Evolutionary conservation across 306 rosid species (phyloP).

Genomic region (Corylus avellana): DNA sequence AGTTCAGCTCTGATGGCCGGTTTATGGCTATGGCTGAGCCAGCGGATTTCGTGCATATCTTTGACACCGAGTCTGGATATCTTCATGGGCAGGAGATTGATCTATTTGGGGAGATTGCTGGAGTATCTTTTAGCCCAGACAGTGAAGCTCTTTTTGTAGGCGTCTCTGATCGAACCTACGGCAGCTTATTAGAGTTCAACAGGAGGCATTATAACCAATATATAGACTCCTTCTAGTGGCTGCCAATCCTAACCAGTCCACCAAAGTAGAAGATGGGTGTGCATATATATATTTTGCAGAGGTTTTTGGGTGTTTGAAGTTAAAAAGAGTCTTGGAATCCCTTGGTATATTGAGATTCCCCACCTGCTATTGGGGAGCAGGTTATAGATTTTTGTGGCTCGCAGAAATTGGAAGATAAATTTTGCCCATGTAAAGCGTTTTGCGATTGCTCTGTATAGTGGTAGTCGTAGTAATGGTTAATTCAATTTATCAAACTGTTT

Average conservation of each 20-base stretch:
- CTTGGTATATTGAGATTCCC: background rate
- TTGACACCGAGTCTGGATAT: constrained; percentile 59
- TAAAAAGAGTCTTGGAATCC: background rate
- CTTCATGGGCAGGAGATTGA: constrained; percentile 72
- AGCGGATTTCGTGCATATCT: constrained; percentile 83
- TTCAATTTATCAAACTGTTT: background rate
- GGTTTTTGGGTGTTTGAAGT: constrained; percentile 2
- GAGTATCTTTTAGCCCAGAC: constrained; percentile 87
- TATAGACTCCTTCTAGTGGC: constrained; percentile 45
- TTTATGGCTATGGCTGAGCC: constrained; percentile 95
- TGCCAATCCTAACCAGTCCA: constrained; percentile 15
- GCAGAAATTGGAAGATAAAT: background rate
- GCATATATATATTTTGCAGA: background rate
- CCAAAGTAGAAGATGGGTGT: background rate
- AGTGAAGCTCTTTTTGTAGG: constrained; percentile 78
- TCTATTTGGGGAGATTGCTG: constrained; percentile 90
- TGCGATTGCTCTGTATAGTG: constrained; percentile 17
- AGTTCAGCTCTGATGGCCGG: constrained; percentile 68
- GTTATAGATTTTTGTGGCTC: background rate
- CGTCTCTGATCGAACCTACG: constrained; percentile 80
- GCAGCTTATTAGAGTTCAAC: constrained; percentile 79
- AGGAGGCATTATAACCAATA: constrained; percentile 46
- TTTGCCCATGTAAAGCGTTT: constrained; percentile 13
- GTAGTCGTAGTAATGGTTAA: constrained; percentile 6
- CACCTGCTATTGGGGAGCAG: background rate